Percentiles rank a stretch among this genome's conserved stretches.
phyloP scores from a whole-genome alignment of 2,329 filamentous ascomycete species.

The Cladosporium halotolerans region DNA sequence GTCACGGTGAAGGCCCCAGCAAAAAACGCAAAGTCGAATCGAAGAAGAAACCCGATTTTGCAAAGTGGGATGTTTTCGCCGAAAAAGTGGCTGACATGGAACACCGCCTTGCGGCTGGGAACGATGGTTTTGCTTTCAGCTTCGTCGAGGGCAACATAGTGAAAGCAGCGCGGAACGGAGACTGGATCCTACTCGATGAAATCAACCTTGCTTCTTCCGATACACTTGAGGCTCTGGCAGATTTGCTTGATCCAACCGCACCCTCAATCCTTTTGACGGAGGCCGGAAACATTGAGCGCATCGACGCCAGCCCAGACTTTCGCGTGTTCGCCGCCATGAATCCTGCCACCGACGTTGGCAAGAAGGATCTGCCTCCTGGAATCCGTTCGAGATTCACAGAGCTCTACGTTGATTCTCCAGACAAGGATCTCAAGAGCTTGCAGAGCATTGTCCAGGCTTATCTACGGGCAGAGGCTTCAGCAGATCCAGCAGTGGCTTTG shows the following conservation, averaged over 20 bases:
- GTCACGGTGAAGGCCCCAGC: constrained; percentile 52
- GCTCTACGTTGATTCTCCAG: constrained; percentile 86
- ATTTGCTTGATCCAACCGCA: constrained; percentile 67
- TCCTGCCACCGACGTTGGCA: constrained; percentile 93
- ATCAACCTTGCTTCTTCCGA: constrained; percentile 95
- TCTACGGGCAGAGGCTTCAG: constrained; percentile 61
- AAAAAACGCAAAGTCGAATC: constrained; percentile 65
- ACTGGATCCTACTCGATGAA: constrained; percentile 95
- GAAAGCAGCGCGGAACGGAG: constrained; percentile 89
- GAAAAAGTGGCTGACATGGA: constrained; percentile 71
- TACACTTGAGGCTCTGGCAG: constrained; percentile 87
- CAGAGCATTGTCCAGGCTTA: constrained; percentile 85
- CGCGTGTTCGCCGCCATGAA: constrained; percentile 99
- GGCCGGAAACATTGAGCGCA: constrained; percentile 84
- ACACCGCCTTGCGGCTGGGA: constrained; percentile 65
- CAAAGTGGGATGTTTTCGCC: constrained; percentile 76
- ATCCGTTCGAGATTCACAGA: constrained; percentile 92
- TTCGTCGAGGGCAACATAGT: constrained; percentile 96
- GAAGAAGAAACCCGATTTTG: constrained; percentile 39
- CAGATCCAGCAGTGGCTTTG: constrained; percentile 66
- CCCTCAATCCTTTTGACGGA: constrained; percentile 88
- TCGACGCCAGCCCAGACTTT: constrained; percentile 86
- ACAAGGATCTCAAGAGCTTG: constrained; percentile 78
- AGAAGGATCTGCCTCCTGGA: constrained; percentile 83
- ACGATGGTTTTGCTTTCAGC: constrained; percentile 79